Conservation (phyloP, 768 basidiomycete genomes). For the Trametes maxima region DNA sequence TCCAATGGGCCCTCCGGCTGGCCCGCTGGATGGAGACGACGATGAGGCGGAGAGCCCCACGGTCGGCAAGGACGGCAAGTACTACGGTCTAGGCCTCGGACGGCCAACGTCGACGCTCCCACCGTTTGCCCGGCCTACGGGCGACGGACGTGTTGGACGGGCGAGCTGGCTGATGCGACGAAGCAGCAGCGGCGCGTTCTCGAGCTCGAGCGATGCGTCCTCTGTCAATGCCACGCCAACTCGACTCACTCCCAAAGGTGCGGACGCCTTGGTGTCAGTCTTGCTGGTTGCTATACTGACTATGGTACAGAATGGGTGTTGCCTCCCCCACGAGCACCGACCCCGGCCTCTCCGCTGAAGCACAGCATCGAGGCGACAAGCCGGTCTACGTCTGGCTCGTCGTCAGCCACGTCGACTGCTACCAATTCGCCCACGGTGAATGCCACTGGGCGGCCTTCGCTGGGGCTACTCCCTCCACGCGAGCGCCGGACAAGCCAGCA, state of each 20-base stretch:
- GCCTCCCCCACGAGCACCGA: conserved; percentile 50
- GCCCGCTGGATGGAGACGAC: conserved; percentile 47
- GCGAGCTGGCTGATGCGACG: conserved; percentile 70
- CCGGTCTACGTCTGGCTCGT: conserved; percentile 59
- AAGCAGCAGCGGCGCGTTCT: conserved; percentile 82
- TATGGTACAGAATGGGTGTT: conserved; percentile 54
- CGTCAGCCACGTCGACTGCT: conserved; percentile 46
- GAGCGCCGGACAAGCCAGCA: conserved; percentile 14
- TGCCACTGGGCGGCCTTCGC: conserved; percentile 12
- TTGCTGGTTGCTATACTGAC: conserved; percentile 4
- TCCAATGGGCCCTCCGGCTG: conserved; percentile 11
- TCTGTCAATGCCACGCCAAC: conserved; percentile 63
- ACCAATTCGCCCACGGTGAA: conserved; percentile 29
- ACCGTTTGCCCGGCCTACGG: conserved; percentile 22
- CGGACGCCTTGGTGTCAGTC: conserved; percentile 19
- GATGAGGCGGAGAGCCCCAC: conserved; percentile 73
- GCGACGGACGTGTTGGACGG: conserved; percentile 32
- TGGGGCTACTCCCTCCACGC: background rate
- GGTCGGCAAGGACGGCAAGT: conserved; percentile 51
- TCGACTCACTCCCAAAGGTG: conserved; percentile 52
- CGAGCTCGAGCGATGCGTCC: conserved; percentile 68
- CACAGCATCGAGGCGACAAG: conserved; percentile 38
- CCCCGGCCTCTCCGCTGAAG: conserved; percentile 52
- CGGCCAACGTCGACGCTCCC: conserved; percentile 43
- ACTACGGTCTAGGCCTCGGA: conserved; percentile 68